These are phyloP conservation scores for Secale cereale DNA, from an alignment of 176 grass and related monocot species.

Conservation along the genomic window DNA sequence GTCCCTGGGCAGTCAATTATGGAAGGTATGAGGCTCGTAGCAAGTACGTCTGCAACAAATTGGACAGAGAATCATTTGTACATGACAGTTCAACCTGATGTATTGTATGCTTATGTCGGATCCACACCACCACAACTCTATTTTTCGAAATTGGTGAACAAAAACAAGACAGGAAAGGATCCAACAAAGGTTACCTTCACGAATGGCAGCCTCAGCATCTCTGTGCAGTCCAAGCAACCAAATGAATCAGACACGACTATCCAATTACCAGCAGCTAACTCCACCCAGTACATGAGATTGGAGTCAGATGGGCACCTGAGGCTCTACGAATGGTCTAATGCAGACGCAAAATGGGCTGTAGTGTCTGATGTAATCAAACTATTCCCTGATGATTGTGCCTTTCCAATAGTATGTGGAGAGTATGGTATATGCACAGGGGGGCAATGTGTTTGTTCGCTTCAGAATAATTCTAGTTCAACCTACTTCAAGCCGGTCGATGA, in stretches of 20 bases:
- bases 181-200: constrained; percentile 20
- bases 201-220: constrained; percentile 9
- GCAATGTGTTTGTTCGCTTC: constrained; percentile 39
- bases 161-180: not conserved
- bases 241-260: not conserved
- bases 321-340: constrained; percentile 36
- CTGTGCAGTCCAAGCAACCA: not conserved
- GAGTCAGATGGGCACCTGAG: constrained; percentile 39
- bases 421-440: constrained; percentile 54
- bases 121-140: constrained; percentile 35
- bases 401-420: constrained; percentile 43
- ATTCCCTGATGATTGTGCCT: constrained; percentile 47
- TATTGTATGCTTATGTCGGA: constrained; percentile 28
- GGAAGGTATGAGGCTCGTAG: constrained; percentile 19
- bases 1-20: constrained; percentile 29
- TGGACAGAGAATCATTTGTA: constrained; percentile 23
- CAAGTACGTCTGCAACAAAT: constrained; percentile 27
- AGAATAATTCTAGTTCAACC: not conserved
- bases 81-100: constrained; percentile 8
- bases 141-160: not conserved
- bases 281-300: constrained; percentile 37
- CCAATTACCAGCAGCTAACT: not conserved
- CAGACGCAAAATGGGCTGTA: constrained; percentile 13
- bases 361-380: constrained; percentile 28
- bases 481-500: constrained; percentile 43